These are phyloP conservation scores for Neocucurbitaria cava DNA, from an alignment of 2,329 filamentous ascomycete genomes.

Conservation along the genomic window DNA sequence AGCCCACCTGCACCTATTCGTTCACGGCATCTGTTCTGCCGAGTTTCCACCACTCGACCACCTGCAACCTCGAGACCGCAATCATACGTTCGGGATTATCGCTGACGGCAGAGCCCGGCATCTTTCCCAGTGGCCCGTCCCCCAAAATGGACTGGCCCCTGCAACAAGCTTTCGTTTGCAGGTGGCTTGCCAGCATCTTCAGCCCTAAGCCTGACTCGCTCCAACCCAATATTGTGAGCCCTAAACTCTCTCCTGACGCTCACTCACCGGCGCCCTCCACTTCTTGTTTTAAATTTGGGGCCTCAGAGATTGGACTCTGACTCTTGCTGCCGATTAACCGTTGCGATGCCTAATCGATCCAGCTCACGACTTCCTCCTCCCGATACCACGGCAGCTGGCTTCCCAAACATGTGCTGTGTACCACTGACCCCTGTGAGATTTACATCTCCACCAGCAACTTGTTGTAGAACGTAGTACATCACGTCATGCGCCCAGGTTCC, in stretches of 20 bases:
- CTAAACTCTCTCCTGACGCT: not conserved
- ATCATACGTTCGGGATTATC: slow-evolving; percentile 6
- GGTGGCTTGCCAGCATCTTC: slow-evolving; percentile 3
- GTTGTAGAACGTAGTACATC: not conserved
- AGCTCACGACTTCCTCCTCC: not conserved
- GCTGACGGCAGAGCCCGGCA: slow-evolving; percentile 6
- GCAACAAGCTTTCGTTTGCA: slow-evolving; percentile 12
- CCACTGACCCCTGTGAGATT: not conserved
- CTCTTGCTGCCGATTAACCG: not conserved
- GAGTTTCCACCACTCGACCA: slow-evolving; percentile 15
- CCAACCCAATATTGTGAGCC: slow-evolving; percentile 1
- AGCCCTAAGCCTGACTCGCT: slow-evolving; percentile 8
- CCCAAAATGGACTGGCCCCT: not conserved
- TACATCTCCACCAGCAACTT: not conserved
- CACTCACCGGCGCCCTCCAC: not conserved
- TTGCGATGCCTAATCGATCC: not conserved
- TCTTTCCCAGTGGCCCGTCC: slow-evolving; percentile 10
- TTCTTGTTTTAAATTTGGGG: not conserved
- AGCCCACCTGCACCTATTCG: slow-evolving; percentile 4
- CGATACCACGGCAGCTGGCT: slow-evolving; percentile 3
- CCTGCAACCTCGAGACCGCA: slow-evolving; percentile 1
- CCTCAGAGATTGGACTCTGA: not conserved
- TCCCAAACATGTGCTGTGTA: not conserved
- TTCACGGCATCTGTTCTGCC: slow-evolving; percentile 9
- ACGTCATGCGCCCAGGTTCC: not conserved